These are phyloP conservation scores for Amaranthus tricolor DNA, from an alignment of 179 eudicot genomes.

Conservation along the genomic window DNA sequence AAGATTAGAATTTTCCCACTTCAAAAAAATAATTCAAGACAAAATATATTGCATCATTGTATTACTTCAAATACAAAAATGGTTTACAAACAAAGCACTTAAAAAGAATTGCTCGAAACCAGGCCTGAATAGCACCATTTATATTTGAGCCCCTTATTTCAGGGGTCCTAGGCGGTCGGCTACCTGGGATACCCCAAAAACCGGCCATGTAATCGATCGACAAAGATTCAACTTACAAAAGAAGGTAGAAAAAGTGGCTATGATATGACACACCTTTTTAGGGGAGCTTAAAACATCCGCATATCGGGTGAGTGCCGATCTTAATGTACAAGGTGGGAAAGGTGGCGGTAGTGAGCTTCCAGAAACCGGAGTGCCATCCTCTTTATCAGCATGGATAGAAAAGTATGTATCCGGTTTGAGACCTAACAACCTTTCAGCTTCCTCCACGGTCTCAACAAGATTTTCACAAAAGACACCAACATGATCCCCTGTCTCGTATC, in stretches of 20 bases:
- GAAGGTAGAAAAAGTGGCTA: not conserved
- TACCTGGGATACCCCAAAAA: too few relatives aligned
- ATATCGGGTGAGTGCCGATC: slow-evolving; percentile 72
- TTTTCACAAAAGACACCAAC: slow-evolving; percentile 94
- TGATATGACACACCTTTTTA: slow-evolving; percentile 57
- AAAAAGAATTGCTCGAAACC: too few relatives aligned
- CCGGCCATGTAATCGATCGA: too few relatives aligned
- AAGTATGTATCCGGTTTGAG: slow-evolving; percentile 65
- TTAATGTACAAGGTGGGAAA: slow-evolving; percentile 82
- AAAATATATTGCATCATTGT: too few relatives aligned
- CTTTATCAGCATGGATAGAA: slow-evolving; percentile 74
- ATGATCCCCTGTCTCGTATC: slow-evolving; percentile 98
- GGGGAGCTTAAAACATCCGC: slow-evolving; percentile 86
- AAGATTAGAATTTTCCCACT: too few relatives aligned
- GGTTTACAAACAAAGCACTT: too few relatives aligned
- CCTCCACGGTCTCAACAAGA: slow-evolving; percentile 67
- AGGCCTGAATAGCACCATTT: too few relatives aligned
- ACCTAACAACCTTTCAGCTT: slow-evolving; percentile 67
- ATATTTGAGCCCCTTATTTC: too few relatives aligned
- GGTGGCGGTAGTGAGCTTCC: slow-evolving; percentile 78
- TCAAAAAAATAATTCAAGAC: too few relatives aligned
- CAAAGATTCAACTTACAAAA: not conserved
- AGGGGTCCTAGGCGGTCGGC: too few relatives aligned
- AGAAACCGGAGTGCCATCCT: slow-evolving; percentile 75
- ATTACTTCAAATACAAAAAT: too few relatives aligned